These are phyloP conservation scores for Boletus patriciae DNA, from an alignment of 768 basidiomycete genomes.

Conservation along the genomic window DNA sequence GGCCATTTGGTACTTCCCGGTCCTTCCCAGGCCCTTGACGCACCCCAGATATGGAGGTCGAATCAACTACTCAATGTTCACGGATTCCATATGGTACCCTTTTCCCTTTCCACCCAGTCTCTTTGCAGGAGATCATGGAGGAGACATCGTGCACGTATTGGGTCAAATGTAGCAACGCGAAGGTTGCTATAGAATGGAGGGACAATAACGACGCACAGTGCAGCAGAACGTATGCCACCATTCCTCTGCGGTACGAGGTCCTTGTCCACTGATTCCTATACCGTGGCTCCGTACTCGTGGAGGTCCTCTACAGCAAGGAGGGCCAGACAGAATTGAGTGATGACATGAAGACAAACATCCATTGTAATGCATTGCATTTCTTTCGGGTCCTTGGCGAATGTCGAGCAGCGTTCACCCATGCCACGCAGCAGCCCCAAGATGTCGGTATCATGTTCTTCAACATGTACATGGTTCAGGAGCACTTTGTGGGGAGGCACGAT, in stretches of 20 bases:
- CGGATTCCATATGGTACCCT: too few relatives aligned
- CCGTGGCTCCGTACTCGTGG: neutral
- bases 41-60: too few relatives aligned
- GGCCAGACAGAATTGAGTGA: neutral
- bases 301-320: neutral
- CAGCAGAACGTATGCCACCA: neutral
- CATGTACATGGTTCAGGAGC: neutral
- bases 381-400: neutral
- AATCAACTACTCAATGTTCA: too few relatives aligned
- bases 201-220: neutral
- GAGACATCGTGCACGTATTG: too few relatives aligned
- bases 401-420: too few relatives aligned
- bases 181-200: neutral
- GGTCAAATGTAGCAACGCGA: too few relatives aligned
- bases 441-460: neutral
- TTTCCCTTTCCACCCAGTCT: too few relatives aligned
- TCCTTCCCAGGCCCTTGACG: too few relatives aligned
- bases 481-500: neutral
- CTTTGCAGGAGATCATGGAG: too few relatives aligned
- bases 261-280: neutral
- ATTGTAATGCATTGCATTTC: neutral
- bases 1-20: too few relatives aligned
- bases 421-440: too few relatives aligned
- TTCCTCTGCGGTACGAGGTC: neutral
- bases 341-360: neutral